Base-by-base conservation (phyloP, 1,139 yeast species). In the Magnusiomyces paraingens region DNA sequence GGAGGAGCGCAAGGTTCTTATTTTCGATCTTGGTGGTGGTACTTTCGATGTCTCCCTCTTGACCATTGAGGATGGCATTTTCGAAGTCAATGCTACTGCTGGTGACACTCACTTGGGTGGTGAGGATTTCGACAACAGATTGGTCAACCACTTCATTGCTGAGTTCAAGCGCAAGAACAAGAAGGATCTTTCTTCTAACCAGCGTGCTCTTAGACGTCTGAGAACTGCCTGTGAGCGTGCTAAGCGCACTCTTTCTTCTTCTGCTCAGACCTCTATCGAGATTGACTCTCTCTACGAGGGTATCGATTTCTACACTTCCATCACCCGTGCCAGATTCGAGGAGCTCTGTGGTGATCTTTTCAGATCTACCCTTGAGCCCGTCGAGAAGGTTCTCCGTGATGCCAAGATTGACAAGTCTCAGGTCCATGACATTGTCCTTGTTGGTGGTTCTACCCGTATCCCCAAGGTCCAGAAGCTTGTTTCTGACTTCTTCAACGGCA, bases 41-140 rank as follows among this genome's bases (percentile, higher is more conserved):
- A 90, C 97, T 75, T 90, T 90, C 79, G 97, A 90, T 87, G 97
- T 91, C 65, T 93, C 99, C 59, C 82, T 91, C 69, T 81, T 91
- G 75, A 87, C 89, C 81, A 89, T 93, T 74, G 95, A 93, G 73
- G 98, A 94, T 76, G 98, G 98, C 84, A 94, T 93, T 71, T 91
- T 91, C 86, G 91, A 94, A 73, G 99, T 93, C 73, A 91, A 91
- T 84, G 93, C 98, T 70, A 93, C 98, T 70, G 96, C 98, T 74
- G 99, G 99, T 89, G 97, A 91, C 81, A 93, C 98, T 70, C 99
- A 91, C 80, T 86, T 91, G 82, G 98, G 98, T 85, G 98, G 98
- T 85, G 96, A 91, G 82, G 98, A 91, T 82, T 91, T 91, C 79
- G 97, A 90, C 78, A 84, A 91, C 84, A 87, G 90, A 83, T 83